phyloP scores from a whole-genome alignment of 345 rosid species.

The Balakata baccata region DNA sequence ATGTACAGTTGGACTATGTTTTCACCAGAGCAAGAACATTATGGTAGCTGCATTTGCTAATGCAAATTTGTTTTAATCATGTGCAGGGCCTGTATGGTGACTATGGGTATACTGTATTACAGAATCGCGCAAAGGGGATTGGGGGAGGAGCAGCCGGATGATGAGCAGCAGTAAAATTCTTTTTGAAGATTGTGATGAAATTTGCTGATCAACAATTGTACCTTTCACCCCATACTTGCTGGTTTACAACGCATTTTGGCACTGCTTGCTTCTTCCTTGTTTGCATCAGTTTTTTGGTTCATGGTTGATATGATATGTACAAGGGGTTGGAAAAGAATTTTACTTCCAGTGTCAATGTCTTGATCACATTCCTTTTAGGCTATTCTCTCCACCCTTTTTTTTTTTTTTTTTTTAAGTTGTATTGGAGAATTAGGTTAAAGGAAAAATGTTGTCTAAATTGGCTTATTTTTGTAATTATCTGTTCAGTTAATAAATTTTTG shows the following conservation, averaged over 20 bases:
- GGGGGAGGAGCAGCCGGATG: conserved; percentile 48
- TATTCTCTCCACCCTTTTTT: background rate
- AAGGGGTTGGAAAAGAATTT: background rate
- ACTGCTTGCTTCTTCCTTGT: too few species aligned
- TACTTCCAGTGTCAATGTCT: conserved; percentile 5
- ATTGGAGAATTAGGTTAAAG: conserved; percentile 9
- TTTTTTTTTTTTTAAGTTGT: background rate
- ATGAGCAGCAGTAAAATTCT: conserved; percentile 52
- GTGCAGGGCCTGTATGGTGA: conserved; percentile 97
- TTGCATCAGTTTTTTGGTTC: background rate
- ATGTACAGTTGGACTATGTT: background rate
- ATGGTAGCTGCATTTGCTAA: background rate
- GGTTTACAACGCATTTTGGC: background rate
- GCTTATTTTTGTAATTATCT: conserved; percentile 16
- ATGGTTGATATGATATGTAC: background rate
- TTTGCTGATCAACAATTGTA: conserved; percentile 5
- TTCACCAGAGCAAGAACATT: background rate
- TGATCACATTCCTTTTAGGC: background rate
- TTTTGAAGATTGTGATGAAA: conserved; percentile 2
- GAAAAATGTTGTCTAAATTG: background rate
- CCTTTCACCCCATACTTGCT: conserved; percentile 1
- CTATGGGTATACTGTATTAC: conserved; percentile 95
- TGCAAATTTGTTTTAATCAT: background rate
- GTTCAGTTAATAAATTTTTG: background rate
- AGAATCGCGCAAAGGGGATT: conserved; percentile 79